Conservation (phyloP, 2,329 filamentous ascomycete genomes). For the Chalaropsis thielavioides region DNA sequence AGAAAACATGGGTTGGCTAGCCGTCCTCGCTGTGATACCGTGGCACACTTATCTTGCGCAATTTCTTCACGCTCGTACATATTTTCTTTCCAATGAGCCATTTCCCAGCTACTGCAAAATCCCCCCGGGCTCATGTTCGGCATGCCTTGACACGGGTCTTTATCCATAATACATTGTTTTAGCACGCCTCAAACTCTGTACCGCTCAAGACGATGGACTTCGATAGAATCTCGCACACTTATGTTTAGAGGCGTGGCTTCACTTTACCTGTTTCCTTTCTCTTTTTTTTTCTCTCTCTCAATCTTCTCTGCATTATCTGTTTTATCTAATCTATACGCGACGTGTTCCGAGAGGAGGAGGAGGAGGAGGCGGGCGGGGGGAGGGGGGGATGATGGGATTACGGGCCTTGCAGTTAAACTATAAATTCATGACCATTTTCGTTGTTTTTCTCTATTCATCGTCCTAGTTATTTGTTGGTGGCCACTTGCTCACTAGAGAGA, state of each 20-base stretch:
- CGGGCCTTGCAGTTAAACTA: not conserved
- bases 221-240: not conserved
- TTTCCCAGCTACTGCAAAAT: too few species aligned
- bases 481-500: not conserved
- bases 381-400: not conserved
- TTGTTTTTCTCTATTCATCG: not conserved
- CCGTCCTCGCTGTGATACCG: not conserved
- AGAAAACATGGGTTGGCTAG: not conserved
- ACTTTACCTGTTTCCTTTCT: not conserved
- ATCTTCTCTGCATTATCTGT: slow-evolving; percentile 1
- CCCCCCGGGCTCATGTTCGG: too few species aligned
- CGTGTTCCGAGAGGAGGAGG: not conserved
- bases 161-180: too few species aligned
- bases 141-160: too few species aligned
- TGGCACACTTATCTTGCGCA: not conserved
- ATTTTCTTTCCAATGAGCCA: slow-evolving; percentile 1
- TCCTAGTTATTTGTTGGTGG: not conserved
- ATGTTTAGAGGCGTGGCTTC: not conserved
- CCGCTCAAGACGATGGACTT: too few species aligned
- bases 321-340: not conserved
- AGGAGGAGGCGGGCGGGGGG: too few species aligned
- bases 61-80: slow-evolving; percentile 8
- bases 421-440: not conserved
- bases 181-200: too few species aligned
- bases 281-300: slow-evolving; percentile 7